A percentile compares a stretch with the other conserved stretches of the same genome.
Evolutionary conservation across 2,329 filamentous ascomycete species (phyloP).

Genomic region (Capronia coronata): DNA sequence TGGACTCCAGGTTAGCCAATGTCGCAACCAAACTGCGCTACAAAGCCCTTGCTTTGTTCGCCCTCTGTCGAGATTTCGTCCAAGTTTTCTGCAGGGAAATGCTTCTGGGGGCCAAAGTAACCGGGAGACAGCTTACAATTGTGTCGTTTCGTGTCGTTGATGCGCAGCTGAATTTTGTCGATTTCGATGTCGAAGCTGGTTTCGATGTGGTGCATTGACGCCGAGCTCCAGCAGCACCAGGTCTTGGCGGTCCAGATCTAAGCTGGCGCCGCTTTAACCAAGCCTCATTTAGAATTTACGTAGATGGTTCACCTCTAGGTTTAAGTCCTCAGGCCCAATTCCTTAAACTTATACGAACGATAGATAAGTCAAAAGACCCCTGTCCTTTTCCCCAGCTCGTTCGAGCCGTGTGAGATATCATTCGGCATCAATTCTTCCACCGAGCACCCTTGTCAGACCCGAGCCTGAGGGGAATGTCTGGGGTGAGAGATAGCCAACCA

Average conservation of each 20-base stretch:
- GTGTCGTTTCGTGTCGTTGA: neutral
- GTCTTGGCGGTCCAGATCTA: slow-evolving; percentile 1
- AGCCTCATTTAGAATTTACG: no score
- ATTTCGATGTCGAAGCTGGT: slow-evolving; percentile 4
- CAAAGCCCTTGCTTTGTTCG: neutral
- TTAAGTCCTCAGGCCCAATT: no score
- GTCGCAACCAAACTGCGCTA: neutral
- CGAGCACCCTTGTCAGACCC: neutral
- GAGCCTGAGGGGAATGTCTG: neutral
- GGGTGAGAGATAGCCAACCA: no score
- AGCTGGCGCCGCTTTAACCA: neutral
- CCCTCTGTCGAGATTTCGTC: neutral
- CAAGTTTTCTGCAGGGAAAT: neutral
- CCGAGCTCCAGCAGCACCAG: slow-evolving; percentile 4
- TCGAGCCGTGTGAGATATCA: neutral
- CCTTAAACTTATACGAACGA: no score
- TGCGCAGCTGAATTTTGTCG: slow-evolving; percentile 9
- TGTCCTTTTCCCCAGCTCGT: no score
- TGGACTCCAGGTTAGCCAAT: slow-evolving; percentile 1
- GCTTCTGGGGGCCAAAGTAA: neutral
- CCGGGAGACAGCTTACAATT: slow-evolving; percentile 4
- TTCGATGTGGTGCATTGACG: slow-evolving; percentile 4
- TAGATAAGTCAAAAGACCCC: no score
- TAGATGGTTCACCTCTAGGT: no score
- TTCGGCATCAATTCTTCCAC: neutral